Base-by-base conservation (phyloP, 192 early-diverging fungal species). In the Coemansia sp. region DNA sequence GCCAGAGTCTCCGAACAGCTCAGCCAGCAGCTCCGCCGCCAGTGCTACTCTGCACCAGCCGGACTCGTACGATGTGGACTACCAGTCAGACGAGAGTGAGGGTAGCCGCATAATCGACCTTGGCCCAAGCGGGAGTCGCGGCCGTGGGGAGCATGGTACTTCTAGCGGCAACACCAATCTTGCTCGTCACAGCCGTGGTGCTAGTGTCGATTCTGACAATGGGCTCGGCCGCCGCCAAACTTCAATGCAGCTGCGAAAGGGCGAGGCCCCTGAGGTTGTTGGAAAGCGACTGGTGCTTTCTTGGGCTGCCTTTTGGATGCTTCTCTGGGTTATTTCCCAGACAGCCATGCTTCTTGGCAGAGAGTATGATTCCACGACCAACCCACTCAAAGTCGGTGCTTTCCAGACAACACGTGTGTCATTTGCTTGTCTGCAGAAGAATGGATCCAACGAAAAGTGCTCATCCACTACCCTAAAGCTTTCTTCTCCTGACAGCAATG, bases 401-500 rank as follows among this genome's bases (percentile, higher is more conserved):
- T 74, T 70, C 42, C 74, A 76, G 42, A 61, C 79, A 6, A 74
- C 71, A 4, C 71, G 59, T n/a, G 21, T 82, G 9, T 65, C 65
- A 3, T 63, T 65, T 5, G 56, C 64, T 18, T 82, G 79, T 32
- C 37, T 67, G 12, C 26, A 45, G 15, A 21, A 68, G 7, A 47
- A 39, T 4, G 21, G 40, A 0, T 16, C 40, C 7, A 23, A 49
- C 13, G 41, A 37, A 15, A 4, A n/a, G 4, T 82, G 79, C 42
- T 61, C 61, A 1, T 56, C 58, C 44, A 68, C 63, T 57, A 66
- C 48, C 10, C 75, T 82, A 8, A 57, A 39, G 12, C 63, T 82
- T 41, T 65, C 79, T 23, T 74, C 79, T n/a, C 79, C 74, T 13
- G 79, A 82, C 57, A 76, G 75, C 65, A 47, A 58, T 44, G 79